A percentile compares a stretch with the other conserved stretches of the same genome.
Conservation (phyloP, 2,329 filamentous ascomycete species). For the Beauveria varroae region DNA sequence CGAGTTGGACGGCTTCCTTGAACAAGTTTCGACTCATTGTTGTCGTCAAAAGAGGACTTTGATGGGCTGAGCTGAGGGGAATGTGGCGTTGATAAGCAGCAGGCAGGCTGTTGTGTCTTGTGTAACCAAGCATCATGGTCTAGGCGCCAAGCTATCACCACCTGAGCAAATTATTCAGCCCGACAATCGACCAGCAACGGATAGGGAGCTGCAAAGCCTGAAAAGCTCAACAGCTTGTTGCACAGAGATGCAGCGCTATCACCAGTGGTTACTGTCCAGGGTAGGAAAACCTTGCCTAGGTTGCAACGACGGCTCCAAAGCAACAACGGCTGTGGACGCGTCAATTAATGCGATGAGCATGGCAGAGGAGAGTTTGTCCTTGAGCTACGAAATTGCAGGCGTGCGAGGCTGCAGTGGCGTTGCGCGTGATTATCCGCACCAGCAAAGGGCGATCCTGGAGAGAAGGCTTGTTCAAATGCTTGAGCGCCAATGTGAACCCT, state of each 20-base stretch:
- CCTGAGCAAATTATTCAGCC: background rate
- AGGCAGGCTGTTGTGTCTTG: background rate
- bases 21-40: background rate
- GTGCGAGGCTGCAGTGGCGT: background rate
- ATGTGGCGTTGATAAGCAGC: background rate
- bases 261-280: background rate
- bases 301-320: too few relatives aligned
- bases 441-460: background rate
- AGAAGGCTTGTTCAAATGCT: too few relatives aligned
- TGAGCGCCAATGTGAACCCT: too few relatives aligned
- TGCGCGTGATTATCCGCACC: background rate
- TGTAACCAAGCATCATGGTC: background rate
- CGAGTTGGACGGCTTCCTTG: background rate
- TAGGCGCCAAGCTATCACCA: background rate
- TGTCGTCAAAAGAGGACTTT: background rate
- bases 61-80: background rate
- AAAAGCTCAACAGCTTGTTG: background rate
- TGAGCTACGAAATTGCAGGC: background rate
- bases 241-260: too few relatives aligned
- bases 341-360: background rate
- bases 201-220: background rate
- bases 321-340: background rate
- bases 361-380: background rate
- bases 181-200: background rate
- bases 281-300: background rate